A percentile compares a stretch with the other conserved stretches of the same genome.
These are phyloP conservation scores for Coniferiporia weirii DNA, from an alignment of 1,284 basidiomycete genomes.

Conservation along the genomic window DNA sequence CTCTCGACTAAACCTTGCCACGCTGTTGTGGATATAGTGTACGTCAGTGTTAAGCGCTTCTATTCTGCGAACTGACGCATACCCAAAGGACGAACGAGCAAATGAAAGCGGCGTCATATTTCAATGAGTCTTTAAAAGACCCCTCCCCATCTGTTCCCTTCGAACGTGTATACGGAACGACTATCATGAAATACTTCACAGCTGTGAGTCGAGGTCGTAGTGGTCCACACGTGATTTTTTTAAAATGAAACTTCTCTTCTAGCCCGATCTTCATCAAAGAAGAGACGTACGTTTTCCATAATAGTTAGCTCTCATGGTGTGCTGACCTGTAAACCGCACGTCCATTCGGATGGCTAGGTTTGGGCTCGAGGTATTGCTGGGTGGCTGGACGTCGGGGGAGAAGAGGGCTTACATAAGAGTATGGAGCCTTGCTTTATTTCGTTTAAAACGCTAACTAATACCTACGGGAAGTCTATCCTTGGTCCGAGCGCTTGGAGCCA, in stretches of 20 bases:
- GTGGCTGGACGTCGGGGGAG: conserved; percentile 24
- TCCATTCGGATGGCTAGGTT: conserved; percentile 20
- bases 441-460: not conserved
- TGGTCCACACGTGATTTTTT: not conserved
- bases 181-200: conserved; percentile 14
- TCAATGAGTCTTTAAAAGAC: not conserved
- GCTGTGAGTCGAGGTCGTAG: conserved; percentile 1
- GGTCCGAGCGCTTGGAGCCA: conserved; percentile 30
- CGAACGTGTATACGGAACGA: not conserved
- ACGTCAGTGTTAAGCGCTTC: not conserved
- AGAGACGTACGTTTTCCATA: conserved; percentile 3
- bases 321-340: not conserved
- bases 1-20: conserved; percentile 13
- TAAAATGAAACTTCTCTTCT: not conserved
- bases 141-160: not conserved
- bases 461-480: conserved; percentile 36
- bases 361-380: conserved; percentile 28
- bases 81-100: not conserved
- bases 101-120: not conserved
- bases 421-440: not conserved
- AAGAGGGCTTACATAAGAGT: conserved; percentile 22
- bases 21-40: conserved; percentile 21
- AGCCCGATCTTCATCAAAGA: conserved; percentile 7
- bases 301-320: not conserved
- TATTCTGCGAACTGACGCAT: not conserved